Conservation (phyloP, 1,139 yeast genomes). For the Yamadazyma blattariae region DNA sequence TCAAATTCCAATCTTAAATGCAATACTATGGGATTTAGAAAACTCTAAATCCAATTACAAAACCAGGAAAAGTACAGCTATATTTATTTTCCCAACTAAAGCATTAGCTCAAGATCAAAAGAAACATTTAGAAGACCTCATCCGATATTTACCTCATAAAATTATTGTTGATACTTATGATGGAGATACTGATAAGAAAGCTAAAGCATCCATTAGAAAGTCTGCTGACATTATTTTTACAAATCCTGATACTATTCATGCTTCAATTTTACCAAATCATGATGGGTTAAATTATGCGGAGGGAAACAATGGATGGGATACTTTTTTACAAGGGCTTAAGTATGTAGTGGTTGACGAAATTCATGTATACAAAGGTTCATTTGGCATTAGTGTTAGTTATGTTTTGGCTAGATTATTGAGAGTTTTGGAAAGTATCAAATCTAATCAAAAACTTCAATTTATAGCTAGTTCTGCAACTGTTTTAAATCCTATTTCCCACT, state of each 20-base stretch:
- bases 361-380: slow-evolving; percentile 84
- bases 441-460: slow-evolving; percentile 33
- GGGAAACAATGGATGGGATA: slow-evolving; percentile 53
- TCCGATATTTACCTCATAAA: slow-evolving; percentile 39
- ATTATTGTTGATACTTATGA: slow-evolving; percentile 77
- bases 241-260: slow-evolving; percentile 92
- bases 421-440: slow-evolving; percentile 22
- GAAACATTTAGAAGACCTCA: slow-evolving; percentile 65
- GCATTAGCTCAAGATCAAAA: slow-evolving; percentile 97
- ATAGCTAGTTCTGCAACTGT: slow-evolving; percentile 95
- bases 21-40: slow-evolving; percentile 42
- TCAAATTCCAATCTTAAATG: slow-evolving; percentile 77
- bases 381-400: slow-evolving; percentile 88
- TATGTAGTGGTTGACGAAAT: slow-evolving; percentile 86
- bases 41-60: slow-evolving; percentile 12
- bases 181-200: slow-evolving; percentile 76
- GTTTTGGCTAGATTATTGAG: slow-evolving; percentile 67
- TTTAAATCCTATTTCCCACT: slow-evolving; percentile 66
- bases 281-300: slow-evolving; percentile 21
- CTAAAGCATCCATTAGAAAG: slow-evolving; percentile 51
- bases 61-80: slow-evolving; percentile 50
- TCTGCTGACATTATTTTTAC: slow-evolving; percentile 81
- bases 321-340: slow-evolving; percentile 60
- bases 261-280: slow-evolving; percentile 76
- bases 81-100: slow-evolving; percentile 92